A percentile compares a stretch with the other conserved stretches of the same genome.
These are phyloP conservation scores for Colletotrichum spaethianum DNA, from an alignment of 2,329 filamentous ascomycete genomes.

Conservation along the genomic window DNA sequence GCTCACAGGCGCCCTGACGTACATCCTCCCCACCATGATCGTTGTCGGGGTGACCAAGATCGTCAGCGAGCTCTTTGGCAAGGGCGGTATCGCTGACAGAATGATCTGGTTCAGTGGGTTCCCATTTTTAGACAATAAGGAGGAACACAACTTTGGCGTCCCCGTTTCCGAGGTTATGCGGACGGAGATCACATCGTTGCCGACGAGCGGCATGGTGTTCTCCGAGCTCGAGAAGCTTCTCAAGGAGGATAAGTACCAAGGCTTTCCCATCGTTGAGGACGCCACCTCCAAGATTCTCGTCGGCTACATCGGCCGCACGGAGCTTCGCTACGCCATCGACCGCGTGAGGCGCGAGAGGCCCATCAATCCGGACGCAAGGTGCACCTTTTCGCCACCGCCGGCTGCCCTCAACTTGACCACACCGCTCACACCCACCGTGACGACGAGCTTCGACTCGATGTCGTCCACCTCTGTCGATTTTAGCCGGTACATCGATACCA, in stretches of 20 bases:
- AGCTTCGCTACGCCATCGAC: slow-evolving; percentile 91
- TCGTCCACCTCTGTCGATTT: slow-evolving; percentile 79
- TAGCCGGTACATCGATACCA: slow-evolving; percentile 88
- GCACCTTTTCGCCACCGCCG: slow-evolving; percentile 75
- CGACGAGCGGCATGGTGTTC: slow-evolving; percentile 80
- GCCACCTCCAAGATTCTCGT: slow-evolving; percentile 78
- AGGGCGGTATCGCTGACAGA: slow-evolving; percentile 95
- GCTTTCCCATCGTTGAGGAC: slow-evolving; percentile 92
- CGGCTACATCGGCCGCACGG: slow-evolving; percentile 93
- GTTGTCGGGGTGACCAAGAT: slow-evolving; percentile 97
- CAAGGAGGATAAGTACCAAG: slow-evolving; percentile 85
- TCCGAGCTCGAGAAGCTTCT: slow-evolving; percentile 84
- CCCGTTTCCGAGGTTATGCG: slow-evolving; percentile 94
- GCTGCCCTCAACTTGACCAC: slow-evolving; percentile 48
- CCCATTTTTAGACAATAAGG: slow-evolving; percentile 96
- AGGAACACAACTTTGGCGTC: slow-evolving; percentile 96
- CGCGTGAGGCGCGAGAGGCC: slow-evolving; percentile 79
- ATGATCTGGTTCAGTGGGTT: slow-evolving; percentile 99
- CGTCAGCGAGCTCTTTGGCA: slow-evolving; percentile 91
- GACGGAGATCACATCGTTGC: slow-evolving; percentile 79
- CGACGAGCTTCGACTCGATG: slow-evolving; percentile 70
- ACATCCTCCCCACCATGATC: slow-evolving; percentile 98
- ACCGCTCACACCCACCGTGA: slow-evolving; percentile 62
- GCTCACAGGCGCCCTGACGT: slow-evolving; percentile 95
- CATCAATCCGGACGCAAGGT: slow-evolving; percentile 78